Evolutionary conservation across 1,139 yeast species (phyloP).

Genomic region (Pichia terricola): DNA sequence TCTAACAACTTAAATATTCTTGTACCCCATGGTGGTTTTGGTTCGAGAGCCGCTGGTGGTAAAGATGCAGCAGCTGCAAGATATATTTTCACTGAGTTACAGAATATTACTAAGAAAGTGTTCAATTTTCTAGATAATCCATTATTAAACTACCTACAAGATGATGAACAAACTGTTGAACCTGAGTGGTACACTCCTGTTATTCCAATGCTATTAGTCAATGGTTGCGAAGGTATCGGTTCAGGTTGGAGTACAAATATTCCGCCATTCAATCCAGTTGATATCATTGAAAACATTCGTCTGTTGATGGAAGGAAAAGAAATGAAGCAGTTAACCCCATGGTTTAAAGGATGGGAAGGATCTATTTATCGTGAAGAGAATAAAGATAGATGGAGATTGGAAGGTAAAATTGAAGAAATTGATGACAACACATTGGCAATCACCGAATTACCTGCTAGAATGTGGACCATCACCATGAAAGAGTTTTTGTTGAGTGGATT

Average conservation of each 20-base stretch:
- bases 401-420: slow-evolving; percentile 72
- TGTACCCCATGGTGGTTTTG: slow-evolving; percentile 92
- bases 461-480: slow-evolving; percentile 89
- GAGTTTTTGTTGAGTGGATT: slow-evolving; percentile 72
- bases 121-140: slow-evolving; percentile 80
- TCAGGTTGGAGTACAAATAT: slow-evolving; percentile 97
- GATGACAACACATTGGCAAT: slow-evolving; percentile 79
- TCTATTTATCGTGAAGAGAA: slow-evolving; percentile 49
- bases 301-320: slow-evolving; percentile 68
- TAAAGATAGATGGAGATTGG: slow-evolving; percentile 59
- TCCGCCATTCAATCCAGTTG: slow-evolving; percentile 84
- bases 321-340: slow-evolving; percentile 70
- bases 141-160: slow-evolving; percentile 70
- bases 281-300: slow-evolving; percentile 65
- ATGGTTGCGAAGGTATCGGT: slow-evolving; percentile 98
- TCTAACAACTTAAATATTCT: slow-evolving; percentile 79
- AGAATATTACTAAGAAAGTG: slow-evolving; percentile 62
- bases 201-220: slow-evolving; percentile 84
- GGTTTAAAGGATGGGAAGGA: slow-evolving; percentile 97
- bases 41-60: slow-evolving; percentile 96
- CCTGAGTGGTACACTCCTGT: slow-evolving; percentile 96
- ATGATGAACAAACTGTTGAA: slow-evolving; percentile 89
- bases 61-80: slow-evolving; percentile 98
- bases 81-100: slow-evolving; percentile 85
- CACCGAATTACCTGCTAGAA: slow-evolving; percentile 84